Percentiles rank a stretch among this genome's conserved stretches.
phyloP scores from a whole-genome alignment of 2,329 filamentous ascomycete genomes.

The Cordyceps farinosa region DNA sequence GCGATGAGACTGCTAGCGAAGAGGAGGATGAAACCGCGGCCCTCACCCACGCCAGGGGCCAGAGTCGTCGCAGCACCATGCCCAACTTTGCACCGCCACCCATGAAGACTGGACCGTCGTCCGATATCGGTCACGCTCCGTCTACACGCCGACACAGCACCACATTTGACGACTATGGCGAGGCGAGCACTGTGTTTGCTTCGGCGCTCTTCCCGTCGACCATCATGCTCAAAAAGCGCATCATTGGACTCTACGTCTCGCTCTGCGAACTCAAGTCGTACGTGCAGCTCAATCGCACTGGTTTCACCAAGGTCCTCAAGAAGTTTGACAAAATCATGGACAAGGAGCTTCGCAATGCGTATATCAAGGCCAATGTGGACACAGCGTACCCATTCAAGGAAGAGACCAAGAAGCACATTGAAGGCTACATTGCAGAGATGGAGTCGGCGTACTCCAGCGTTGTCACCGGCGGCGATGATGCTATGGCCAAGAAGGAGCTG shows the following conservation, averaged over 20 bases:
- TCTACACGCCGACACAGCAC: conserved; percentile 61
- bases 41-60: conserved; percentile 44
- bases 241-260: conserved; percentile 82
- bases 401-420: conserved; percentile 65
- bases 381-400: conserved; percentile 77
- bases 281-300: conserved; percentile 91
- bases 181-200: conserved; percentile 59
- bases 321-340: conserved; percentile 98
- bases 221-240: conserved; percentile 89
- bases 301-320: conserved; percentile 93
- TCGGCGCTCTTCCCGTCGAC: conserved; percentile 62
- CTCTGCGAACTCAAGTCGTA: conserved; percentile 95
- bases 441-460: conserved; percentile 78
- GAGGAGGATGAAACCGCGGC: conserved; percentile 59
- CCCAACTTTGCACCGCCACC: conserved; percentile 37
- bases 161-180: conserved; percentile 73
- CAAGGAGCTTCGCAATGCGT: conserved; percentile 71
- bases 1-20: conserved; percentile 62
- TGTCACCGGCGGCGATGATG: conserved; percentile 75
- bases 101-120: conserved; percentile 60
- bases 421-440: conserved; percentile 68
- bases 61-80: conserved; percentile 34
- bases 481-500: conserved; percentile 76
- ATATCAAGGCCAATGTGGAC: conserved; percentile 71
- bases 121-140: conserved; percentile 47